Percentiles rank a stretch among this genome's conserved stretches.
Evolutionary conservation across 805 yeast genomes (phyloP).

Genomic region (Yarrowia sp.): DNA sequence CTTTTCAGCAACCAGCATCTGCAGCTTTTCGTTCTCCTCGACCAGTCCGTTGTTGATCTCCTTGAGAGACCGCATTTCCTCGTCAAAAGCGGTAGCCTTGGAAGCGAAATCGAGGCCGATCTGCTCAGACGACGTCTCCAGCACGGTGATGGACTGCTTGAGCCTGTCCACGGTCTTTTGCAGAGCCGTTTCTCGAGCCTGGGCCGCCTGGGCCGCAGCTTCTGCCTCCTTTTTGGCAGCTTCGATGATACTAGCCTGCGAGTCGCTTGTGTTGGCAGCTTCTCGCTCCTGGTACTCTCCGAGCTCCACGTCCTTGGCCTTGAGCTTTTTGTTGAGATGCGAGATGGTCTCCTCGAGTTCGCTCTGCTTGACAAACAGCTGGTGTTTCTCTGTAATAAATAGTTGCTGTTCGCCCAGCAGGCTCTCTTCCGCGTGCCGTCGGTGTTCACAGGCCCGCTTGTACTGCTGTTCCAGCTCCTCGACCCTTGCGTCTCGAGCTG

Average conservation of each 20-base stretch:
- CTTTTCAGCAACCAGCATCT: constrained; percentile 49
- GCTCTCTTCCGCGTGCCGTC: constrained; percentile 28
- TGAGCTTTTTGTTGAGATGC: constrained; percentile 22
- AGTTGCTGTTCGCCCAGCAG: constrained; percentile 38
- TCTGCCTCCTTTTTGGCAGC: constrained; percentile 11
- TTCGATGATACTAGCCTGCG: constrained; percentile 10
- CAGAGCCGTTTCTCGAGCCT: constrained; percentile 22
- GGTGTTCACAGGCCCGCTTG: constrained; percentile 28
- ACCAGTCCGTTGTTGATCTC: constrained; percentile 45
- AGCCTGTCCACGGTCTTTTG: constrained; percentile 40
- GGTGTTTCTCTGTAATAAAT: constrained; percentile 38
- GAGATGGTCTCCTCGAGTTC: constrained; percentile 21
- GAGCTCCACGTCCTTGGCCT: constrained; percentile 33
- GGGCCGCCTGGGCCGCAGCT: constrained; percentile 32
- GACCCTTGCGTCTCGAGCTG: constrained; percentile 12
- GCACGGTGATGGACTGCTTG: constrained; percentile 44
- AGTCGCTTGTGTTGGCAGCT: constrained; percentile 4
- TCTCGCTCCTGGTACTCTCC: constrained; percentile 29
- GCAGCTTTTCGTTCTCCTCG: constrained; percentile 51
- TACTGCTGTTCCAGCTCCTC: constrained; percentile 32
- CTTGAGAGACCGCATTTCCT: constrained; percentile 45
- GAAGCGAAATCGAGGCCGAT: constrained; percentile 47
- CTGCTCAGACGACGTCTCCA: constrained; percentile 46
- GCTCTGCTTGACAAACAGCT: constrained; percentile 26
- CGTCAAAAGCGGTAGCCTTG: constrained; percentile 44